Percentiles rank a stretch among this genome's conserved stretches.
Evolutionary conservation across 2,329 filamentous ascomycete genomes (phyloP).

Genomic region (Aspergillus vadensis): DNA sequence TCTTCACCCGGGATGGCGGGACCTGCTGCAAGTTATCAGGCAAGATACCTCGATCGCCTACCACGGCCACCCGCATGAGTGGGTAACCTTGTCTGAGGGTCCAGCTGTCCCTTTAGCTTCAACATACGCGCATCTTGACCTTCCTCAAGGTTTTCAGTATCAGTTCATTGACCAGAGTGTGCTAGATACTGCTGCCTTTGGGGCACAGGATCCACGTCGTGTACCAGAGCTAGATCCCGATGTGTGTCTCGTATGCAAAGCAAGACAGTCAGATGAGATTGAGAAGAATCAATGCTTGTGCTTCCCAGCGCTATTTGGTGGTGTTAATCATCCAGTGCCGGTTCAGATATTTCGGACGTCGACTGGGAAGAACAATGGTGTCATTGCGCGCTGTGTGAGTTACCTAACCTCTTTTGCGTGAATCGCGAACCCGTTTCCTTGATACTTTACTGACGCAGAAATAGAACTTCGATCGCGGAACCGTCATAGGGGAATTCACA

Average conservation of each 20-base stretch:
- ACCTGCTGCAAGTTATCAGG: slow-evolving; percentile 38
- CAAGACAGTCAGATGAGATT: slow-evolving; percentile 54
- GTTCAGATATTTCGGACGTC: slow-evolving; percentile 57
- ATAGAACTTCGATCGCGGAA: slow-evolving; percentile 52
- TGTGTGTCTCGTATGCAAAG: slow-evolving; percentile 50
- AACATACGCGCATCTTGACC: slow-evolving; percentile 26
- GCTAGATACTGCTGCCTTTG: slow-evolving; percentile 54
- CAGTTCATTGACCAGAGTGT: slow-evolving; percentile 48
- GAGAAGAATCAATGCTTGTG: slow-evolving; percentile 55
- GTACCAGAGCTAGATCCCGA: slow-evolving; percentile 36
- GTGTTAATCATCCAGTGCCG: slow-evolving; percentile 44
- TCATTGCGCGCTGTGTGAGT: slow-evolving; percentile 34
- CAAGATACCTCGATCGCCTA: slow-evolving; percentile 20
- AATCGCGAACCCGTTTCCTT: no score
- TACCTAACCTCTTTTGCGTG: no score
- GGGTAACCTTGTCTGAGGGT: slow-evolving; percentile 22
- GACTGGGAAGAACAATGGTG: slow-evolving; percentile 58
- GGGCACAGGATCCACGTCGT: slow-evolving; percentile 53
- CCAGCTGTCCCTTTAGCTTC: slow-evolving; percentile 17
- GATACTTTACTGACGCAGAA: no score
- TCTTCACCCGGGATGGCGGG: slow-evolving; percentile 57
- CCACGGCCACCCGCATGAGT: slow-evolving; percentile 29
- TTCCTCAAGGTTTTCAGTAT: slow-evolving; percentile 24
- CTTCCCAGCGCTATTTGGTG: slow-evolving; percentile 56
- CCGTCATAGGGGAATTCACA: slow-evolving; percentile 58